Evolutionary conservation across 805 yeast genomes (phyloP).

Genomic region (Wickerhamomyces queroliae): DNA sequence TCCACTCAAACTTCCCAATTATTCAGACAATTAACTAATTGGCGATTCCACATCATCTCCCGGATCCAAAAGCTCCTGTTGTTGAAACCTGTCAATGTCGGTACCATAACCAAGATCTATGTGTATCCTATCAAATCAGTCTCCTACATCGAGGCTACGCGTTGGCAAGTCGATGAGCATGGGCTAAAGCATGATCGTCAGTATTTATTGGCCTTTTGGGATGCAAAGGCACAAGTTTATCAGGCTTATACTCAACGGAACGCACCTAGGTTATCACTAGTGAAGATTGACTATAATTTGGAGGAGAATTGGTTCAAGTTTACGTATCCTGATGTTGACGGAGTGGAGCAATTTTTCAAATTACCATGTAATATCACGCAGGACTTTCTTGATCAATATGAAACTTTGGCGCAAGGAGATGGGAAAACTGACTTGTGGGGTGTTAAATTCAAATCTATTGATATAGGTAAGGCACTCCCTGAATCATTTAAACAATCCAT

Average conservation of each 20-base stretch:
- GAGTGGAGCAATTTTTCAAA: constrained; percentile 7
- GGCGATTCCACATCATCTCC: background rate
- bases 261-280: constrained; percentile 11
- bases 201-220: constrained; percentile 17
- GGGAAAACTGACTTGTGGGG: constrained; percentile 14
- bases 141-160: constrained; percentile 5
- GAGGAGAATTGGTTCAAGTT: constrained; percentile 17
- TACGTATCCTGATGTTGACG: constrained; percentile 9
- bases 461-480: constrained; percentile 18
- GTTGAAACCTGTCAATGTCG: background rate
- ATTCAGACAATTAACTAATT: background rate
- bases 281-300: constrained; percentile 8
- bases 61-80: background rate
- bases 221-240: constrained; percentile 6
- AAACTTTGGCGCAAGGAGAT: constrained; percentile 1
- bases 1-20: background rate
- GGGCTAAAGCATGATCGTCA: constrained; percentile 19
- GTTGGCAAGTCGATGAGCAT: constrained; percentile 16
- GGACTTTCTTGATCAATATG: constrained; percentile 11
- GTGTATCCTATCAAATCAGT: constrained; percentile 17
- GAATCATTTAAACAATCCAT: constrained; percentile 11
- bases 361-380: constrained; percentile 14
- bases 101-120: constrained; percentile 6
- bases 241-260: constrained; percentile 13
- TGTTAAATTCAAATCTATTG: constrained; percentile 9